phyloP scores from a whole-genome alignment of 352 stramenopile genomes.

The Pythium apleroticum region DNA sequence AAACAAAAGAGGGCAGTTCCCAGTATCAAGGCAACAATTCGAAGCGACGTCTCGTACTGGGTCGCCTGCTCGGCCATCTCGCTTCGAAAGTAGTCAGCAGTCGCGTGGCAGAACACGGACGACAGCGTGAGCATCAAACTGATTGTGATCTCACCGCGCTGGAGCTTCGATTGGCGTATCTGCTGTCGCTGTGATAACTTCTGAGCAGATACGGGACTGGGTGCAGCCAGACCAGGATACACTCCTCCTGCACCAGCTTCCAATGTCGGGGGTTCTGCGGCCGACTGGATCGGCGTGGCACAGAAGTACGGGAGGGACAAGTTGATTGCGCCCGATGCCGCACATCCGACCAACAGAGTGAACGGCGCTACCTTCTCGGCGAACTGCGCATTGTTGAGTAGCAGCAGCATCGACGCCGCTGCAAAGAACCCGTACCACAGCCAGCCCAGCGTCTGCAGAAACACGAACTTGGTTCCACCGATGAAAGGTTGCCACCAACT shows the following conservation, averaged over 20 bases:
- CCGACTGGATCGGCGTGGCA: background rate
- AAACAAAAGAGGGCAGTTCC: constrained; percentile 33
- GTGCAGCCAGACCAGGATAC: too few species aligned
- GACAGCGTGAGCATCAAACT: constrained; percentile 40
- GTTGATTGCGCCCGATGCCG: constrained; percentile 29
- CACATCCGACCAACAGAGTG: constrained; percentile 38
- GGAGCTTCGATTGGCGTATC: constrained; percentile 11
- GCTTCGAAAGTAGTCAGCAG: constrained; percentile 41
- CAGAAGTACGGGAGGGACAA: constrained; percentile 43
- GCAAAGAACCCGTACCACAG: constrained; percentile 58
- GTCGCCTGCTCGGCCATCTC: constrained; percentile 19
- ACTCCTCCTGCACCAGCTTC: background rate
- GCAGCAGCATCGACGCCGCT: constrained; percentile 37
- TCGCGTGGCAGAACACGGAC: constrained; percentile 36
- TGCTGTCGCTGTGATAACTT: background rate
- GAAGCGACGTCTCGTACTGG: constrained; percentile 13
- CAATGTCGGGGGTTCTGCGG: background rate
- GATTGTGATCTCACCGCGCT: constrained; percentile 41
- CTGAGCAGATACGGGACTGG: background rate
- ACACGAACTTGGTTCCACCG: constrained; percentile 58
- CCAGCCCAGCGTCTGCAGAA: constrained; percentile 59
- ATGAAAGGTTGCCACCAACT: constrained; percentile 54
- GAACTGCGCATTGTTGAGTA: constrained; percentile 38
- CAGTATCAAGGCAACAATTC: constrained; percentile 19
- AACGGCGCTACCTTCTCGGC: constrained; percentile 28